Base-by-base conservation (phyloP, 176 grass and related monocot species). In the Eragrostis nindensis region DNA sequence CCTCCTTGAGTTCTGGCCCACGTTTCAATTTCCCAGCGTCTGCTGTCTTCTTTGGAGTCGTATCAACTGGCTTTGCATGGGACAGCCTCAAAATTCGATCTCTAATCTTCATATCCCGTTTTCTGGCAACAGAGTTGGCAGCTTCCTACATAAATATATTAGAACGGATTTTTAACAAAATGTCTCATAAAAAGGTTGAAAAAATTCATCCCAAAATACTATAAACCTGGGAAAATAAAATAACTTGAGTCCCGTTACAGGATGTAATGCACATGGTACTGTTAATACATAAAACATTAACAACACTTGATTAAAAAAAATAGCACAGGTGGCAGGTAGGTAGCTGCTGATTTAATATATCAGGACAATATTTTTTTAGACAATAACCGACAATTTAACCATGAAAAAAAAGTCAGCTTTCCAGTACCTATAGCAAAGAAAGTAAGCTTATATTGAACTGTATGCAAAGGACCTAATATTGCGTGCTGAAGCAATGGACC, bases 71-170 rank as follows among this genome's bases (percentile, higher is more conserved):
- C 55, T 93, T 95, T 79, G 92, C 90, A 86, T 95, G 90, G n/a
- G 75, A 71, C 11, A 99, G 78, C 75, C 96, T 89, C 74, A 98
- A 50, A 83, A 73, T 0, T 15, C 95, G 92, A 19, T 94, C 88
- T 81, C 90, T 87, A 55, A 98, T 85, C 68, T 87, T 89, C 15
- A 92, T 45, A 75, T 89, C 83, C 12, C 27, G 70, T 66, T 82
- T 92, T 73, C 77, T 89, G 27, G 74, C 76, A 82, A 92, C 11
- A 11, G 64, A 25, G 30, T 97, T 97, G 9, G 95, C 92, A 77
- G 87, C 87, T 70, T 89, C 92, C 95, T 97, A 41, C 76, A 73
- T 56, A 71, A 21, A 84, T 45, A 48, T 74, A 53, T 17, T 19
- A 16, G 18, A 70, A 59, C 14, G 36, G n/a, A 64, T 57, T 22